A percentile compares a stretch with the other conserved stretches of the same genome.
phyloP scores from a whole-genome alignment of 495 filamentous ascomycete species.

The Letharia lupina region DNA sequence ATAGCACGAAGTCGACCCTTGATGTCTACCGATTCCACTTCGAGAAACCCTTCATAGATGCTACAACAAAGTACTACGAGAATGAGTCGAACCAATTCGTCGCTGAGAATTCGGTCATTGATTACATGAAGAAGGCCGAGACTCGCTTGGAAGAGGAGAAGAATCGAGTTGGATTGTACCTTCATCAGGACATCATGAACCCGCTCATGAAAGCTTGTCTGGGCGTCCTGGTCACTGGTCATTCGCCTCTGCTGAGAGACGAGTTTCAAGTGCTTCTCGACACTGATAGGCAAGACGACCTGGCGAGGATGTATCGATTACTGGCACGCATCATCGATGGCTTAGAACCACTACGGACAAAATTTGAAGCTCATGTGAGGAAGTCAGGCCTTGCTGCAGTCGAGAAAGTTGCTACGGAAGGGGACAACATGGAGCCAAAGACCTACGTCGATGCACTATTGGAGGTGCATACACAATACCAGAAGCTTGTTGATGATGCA shows the following conservation, averaged over 20 bases:
- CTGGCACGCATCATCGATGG: conserved; percentile 87
- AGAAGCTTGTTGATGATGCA: conserved; percentile 80
- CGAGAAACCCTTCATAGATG: conserved; percentile 81
- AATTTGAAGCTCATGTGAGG: conserved; percentile 88
- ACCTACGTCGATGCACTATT: conserved; percentile 92
- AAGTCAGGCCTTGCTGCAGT: conserved; percentile 81
- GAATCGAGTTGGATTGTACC: conserved; percentile 83
- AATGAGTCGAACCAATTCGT: conserved; percentile 90
- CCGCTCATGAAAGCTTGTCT: conserved; percentile 82
- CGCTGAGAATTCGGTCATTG: conserved; percentile 92
- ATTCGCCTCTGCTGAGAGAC: conserved; percentile 75
- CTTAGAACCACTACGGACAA: conserved; percentile 75
- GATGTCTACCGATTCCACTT: conserved; percentile 91
- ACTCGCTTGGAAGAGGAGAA: conserved; percentile 87
- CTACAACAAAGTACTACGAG: conserved; percentile 78
- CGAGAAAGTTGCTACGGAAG: conserved; percentile 81
- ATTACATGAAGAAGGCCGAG: conserved; percentile 99
- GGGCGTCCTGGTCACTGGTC: conserved; percentile 78
- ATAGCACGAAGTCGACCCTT: conserved; percentile 85
- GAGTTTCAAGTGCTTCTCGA: conserved; percentile 96
- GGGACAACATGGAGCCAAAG: conserved; percentile 89
- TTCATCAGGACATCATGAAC: conserved; percentile 78
- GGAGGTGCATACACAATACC: conserved; percentile 88
- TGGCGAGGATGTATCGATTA: conserved; percentile 92
- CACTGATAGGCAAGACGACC: conserved; percentile 88